A percentile compares a stretch with the other conserved stretches of the same genome.
Evolutionary conservation across 257 asterid genomes (phyloP).

Genomic region (Primulina huaijiensis): DNA sequence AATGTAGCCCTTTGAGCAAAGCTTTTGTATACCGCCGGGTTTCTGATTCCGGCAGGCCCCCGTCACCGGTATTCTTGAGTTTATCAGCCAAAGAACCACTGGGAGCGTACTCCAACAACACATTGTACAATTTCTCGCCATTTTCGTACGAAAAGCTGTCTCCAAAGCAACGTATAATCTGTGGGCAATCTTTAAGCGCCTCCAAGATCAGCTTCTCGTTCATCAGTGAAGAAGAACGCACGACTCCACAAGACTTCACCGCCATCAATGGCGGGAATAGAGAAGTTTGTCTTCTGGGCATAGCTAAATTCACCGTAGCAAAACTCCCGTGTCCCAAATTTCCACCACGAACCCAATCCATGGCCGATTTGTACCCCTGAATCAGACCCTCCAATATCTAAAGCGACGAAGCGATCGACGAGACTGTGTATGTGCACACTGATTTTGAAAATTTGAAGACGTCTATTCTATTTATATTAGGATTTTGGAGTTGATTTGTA

Average conservation of each 20-base stretch:
- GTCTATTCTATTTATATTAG: constrained; percentile 33
- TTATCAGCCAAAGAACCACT: constrained; percentile 60
- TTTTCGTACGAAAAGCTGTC: constrained; percentile 53
- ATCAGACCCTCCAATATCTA: neutral
- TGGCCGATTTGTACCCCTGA: constrained; percentile 11
- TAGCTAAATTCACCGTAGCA: constrained; percentile 67
- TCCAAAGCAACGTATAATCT: constrained; percentile 66
- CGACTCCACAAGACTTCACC: constrained; percentile 57
- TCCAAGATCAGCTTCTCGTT: constrained; percentile 58
- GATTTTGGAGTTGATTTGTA: constrained; percentile 19
- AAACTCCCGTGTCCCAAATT: constrained; percentile 75
- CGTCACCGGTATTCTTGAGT: constrained; percentile 35
- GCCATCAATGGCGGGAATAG: constrained; percentile 49
- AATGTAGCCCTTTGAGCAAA: constrained; percentile 50
- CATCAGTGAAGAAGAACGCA: constrained; percentile 44
- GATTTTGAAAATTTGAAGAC: neutral
- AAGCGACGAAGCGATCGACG: constrained; percentile 19
- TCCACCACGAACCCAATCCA: constrained; percentile 86
- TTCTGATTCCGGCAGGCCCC: constrained; percentile 39
- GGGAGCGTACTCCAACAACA: constrained; percentile 73
- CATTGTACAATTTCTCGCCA: constrained; percentile 71
- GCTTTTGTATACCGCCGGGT: constrained; percentile 45
- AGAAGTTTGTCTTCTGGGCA: constrained; percentile 26
- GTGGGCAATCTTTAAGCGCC: constrained; percentile 54
- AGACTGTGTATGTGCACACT: neutral